Evolutionary conservation across 2,329 filamentous ascomycete species (phyloP), one percentile per base, ranked within the genome.

Genomic region (Neurospora sp.): DNA sequence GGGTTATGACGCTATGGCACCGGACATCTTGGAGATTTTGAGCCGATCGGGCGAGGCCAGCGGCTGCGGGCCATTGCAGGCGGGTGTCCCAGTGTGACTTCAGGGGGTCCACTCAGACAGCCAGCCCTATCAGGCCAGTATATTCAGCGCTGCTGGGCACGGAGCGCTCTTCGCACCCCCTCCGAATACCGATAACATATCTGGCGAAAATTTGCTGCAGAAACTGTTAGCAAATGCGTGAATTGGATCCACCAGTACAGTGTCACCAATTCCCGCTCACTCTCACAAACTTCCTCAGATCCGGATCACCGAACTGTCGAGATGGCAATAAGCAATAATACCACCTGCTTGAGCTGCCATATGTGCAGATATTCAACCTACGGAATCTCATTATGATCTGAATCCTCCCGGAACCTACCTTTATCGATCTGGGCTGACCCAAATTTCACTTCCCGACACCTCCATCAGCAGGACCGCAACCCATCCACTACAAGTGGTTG

Each of bases 91-190:
- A 23, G 19, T 33, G 52, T 57, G 12, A 36, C 19, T 62, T 28
- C 46, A 57, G 6, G 23, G 46, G 46, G 46, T 36, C 52, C 28
- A 33, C 52, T 17, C 15, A 17, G 52, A 17, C 52, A 62, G 52
- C 52, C 52, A 62, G 52, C 52, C 52, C 52, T 62, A 36, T 62
- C 46, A 62, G 52, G 52, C 52, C 28, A 62, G 52, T 62, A 62
- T 62, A 1, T 36, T 33, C 28, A 33, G 52, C 52, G 15, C 3
- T n/a, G 23, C 2, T 62, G 6, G 52, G 36, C 10, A 62, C 52
- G 23, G 52, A 62, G 52, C 52, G 52, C 52, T 62, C 15, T 33
- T 17, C 28, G 15, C 52, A 36, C 8, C 12, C 8, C 12, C 12
- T 57, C 3, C 6, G 19, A 33, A 57, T 11, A 23, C 23, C 8